Evolutionary conservation across 1,284 basidiomycete genomes (phyloP).

Genomic region (Exobasidium cylindrosporum): DNA sequence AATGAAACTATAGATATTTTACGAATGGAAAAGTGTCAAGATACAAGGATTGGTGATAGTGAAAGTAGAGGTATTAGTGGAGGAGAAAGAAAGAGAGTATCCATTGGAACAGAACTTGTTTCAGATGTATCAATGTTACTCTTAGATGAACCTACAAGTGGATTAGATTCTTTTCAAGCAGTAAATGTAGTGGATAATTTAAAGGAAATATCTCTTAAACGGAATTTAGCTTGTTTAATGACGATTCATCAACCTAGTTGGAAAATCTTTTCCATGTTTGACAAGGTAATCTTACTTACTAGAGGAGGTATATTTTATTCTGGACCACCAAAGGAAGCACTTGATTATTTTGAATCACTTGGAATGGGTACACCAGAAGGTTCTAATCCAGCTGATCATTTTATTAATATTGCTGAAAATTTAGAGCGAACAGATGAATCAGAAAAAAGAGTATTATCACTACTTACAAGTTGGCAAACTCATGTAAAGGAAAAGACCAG

Average conservation of each 20-base stretch:
- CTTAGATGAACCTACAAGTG: constrained; percentile 39
- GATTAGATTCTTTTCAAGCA: constrained; percentile 35
- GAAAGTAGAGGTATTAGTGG: constrained; percentile 28
- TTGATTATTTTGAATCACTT: constrained; percentile 10
- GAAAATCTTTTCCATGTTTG: constrained; percentile 11
- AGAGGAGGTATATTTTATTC: constrained; percentile 19
- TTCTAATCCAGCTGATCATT: constrained; percentile 20
- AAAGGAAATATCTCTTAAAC: constrained; percentile 8
- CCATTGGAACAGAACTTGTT: constrained; percentile 25
- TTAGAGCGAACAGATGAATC: constrained; percentile 33
- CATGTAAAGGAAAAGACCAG: constrained; percentile 8
- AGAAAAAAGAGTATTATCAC: constrained; percentile 24
- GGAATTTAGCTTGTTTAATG: constrained; percentile 16
- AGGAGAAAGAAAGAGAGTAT: constrained; percentile 39
- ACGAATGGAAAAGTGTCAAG: constrained; percentile 29
- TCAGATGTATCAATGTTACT: constrained; percentile 30
- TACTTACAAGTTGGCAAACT: constrained; percentile 28
- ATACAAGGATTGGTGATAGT: constrained; percentile 31
- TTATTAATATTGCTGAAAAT: constrained; percentile 25
- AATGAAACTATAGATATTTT: constrained; percentile 54
- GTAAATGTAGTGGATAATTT: constrained; percentile 32
- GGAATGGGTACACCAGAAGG: constrained; percentile 17
- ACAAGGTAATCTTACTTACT: constrained; percentile 15
- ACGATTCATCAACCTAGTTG: constrained; percentile 22
- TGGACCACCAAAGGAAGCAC: constrained; percentile 15